Base-by-base conservation (phyloP, 2,329 filamentous ascomycete species). In the Clarireedia homoeocarpa region DNA sequence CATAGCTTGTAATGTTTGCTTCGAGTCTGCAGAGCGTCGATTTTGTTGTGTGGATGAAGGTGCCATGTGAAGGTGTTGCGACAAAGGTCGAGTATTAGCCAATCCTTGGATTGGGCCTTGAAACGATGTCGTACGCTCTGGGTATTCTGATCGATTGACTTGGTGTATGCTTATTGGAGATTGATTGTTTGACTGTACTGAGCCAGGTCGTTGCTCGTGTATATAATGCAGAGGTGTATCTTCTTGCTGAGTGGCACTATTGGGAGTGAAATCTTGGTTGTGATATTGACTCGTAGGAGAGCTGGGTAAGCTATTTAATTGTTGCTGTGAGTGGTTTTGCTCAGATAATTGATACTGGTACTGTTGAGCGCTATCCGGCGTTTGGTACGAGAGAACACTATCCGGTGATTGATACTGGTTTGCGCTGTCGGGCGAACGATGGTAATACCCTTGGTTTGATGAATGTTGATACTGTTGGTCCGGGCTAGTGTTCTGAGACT, bases 161-260 rank as follows among this genome's bases (percentile, higher is more conserved):
- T 56, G 55, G 48, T 60, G 54, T 24, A 40, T 46, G 48, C 49
- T 57, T 14, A 59, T 63, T 7, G 64, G 63, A 26, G 65, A 66
- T 57, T 63, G 65, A 15, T 63, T 63, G 61, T 65, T 67, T 7
- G 63, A 65, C 26, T 69, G 66, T 15, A 62, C 63, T 23, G 67
- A 67, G 24, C 55, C 56, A n/a, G 65, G 65, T 4, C 64, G 65
- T 34, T 64, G 65, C 15, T 66, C 65, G 42, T 66, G 63, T 60
- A 62, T 54, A 48, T 61, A 64, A 17, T 67, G 62, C 14, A 76
- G 67, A 38, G 77, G 77, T 36, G 81, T 84, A 58, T 85, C 83
- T 73, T 80, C 76, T 66, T 83, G 85, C 62, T 84, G 81, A 6
- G 82, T 85, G 39, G 82, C 69, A 5, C 81, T 83, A 68, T 85